Base-by-base conservation (phyloP, 2,329 filamentous ascomycete species). In the Fusarium pseudonygamai region DNA sequence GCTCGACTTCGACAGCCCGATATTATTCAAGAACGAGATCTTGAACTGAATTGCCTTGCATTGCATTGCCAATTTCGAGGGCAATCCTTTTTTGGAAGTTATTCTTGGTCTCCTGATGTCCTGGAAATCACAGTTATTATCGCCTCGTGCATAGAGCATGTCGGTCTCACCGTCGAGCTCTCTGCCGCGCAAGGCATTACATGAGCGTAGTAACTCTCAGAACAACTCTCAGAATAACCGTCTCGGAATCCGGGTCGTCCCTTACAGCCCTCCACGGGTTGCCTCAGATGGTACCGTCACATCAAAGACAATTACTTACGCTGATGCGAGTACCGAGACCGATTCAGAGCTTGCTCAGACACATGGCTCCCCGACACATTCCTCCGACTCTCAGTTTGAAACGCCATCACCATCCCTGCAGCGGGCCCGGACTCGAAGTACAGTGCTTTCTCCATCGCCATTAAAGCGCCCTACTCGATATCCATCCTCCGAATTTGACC, bases 201-300 rank as follows among this genome's bases (percentile, higher is more conserved):
- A 79, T 53, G 75, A 80, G 69, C 78, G 76, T 56, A 77, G 74
- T 65, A 73, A 59, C 58, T 78, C 78, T 30, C 71, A 80, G 47
- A 78, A 75, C 64, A 78, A 80, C 60, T 77, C 78, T 30, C 74
- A 80, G 49, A 78, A 74, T 61, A 78, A 78, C 59, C 77, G 76
- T 61, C 77, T 80, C 9, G 78, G 80, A 64, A 83, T 84, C 47
- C 80, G 82, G n/a, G 62, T 83, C 22, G 82, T 84, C 37, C 81
- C 82, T 18, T 83, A 84, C 64, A 83, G 78, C 58, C 82, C 82
- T 34, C 80, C 82, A 53, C 79, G 81, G 43, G 70, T 83, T 55
- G 80, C 77, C 61, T 78, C 79, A 43, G 81, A 80, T 66, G 78
- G 69, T 28, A 79, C 80, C 11, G 36, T 71, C 34, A 68, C 71